Conservation (phyloP, 164 flowering plant species). For the Nelumbo lutea region DNA sequence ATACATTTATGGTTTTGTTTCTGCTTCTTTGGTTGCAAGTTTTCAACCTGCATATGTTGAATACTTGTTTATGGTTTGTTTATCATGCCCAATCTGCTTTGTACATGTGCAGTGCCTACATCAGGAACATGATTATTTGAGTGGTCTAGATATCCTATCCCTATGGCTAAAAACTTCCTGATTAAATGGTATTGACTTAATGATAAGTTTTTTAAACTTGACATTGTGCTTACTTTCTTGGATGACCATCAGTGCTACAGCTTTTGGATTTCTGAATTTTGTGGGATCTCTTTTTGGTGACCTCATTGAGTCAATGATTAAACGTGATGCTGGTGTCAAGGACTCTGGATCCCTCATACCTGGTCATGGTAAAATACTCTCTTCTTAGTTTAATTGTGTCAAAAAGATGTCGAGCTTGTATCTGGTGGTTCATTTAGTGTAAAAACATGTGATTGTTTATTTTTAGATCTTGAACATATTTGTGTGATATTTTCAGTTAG, state of each 20-base stretch:
- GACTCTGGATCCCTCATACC: slow-evolving; percentile 96
- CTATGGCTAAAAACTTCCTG: no score
- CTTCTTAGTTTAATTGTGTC: neutral
- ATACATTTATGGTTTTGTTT: no score
- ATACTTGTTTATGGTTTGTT: no score
- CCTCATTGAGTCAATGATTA: slow-evolving; percentile 93
- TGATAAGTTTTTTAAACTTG: no score
- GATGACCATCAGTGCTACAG: slow-evolving; percentile 49
- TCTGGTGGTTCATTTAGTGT: neutral
- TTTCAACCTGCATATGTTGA: no score
- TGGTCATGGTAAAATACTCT: slow-evolving; percentile 71
- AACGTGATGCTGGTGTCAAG: slow-evolving; percentile 98
- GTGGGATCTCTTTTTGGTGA: slow-evolving; percentile 94
- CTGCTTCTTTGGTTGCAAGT: no score
- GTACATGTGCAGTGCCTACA: no score
- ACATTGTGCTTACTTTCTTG: no score
- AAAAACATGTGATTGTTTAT: neutral
- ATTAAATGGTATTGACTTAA: no score
- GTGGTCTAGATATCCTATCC: no score
- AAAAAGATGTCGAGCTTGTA: neutral
- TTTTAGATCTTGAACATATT: neutral
- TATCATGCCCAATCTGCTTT: no score
- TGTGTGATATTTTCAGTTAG: neutral
- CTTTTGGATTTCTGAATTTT: slow-evolving; percentile 78
- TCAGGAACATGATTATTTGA: no score